Percentiles rank a stretch among this genome's conserved stretches.
Conservation (phyloP, 169 alveolate genomes). For the Neospora caninum region DNA sequence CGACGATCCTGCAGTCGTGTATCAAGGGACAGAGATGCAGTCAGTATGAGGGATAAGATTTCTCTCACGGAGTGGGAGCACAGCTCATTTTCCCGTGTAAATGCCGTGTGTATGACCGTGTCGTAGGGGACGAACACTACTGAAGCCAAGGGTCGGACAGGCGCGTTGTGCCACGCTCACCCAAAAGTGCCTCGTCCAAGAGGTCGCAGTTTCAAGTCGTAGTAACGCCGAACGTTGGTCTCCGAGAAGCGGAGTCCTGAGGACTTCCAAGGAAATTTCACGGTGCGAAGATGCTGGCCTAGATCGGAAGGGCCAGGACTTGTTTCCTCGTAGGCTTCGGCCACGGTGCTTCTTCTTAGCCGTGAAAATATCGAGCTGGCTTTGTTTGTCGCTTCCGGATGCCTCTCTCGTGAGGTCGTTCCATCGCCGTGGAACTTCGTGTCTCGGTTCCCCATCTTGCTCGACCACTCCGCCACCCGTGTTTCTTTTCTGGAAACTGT, state of each 20-base stretch:
- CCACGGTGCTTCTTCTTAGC: background rate
- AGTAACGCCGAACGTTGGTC: background rate
- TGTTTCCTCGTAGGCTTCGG: background rate
- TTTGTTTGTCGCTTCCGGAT: background rate
- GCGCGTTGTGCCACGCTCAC: background rate
- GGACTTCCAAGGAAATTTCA: background rate
- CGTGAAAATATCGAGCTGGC: background rate
- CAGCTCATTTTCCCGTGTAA: too few species aligned
- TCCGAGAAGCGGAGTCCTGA: background rate
- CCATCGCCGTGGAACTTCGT: background rate
- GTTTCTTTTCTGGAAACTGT: too few species aligned
- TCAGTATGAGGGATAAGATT: background rate
- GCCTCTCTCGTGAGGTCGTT: background rate
- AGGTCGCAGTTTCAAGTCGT: background rate
- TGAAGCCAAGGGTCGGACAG: too few species aligned
- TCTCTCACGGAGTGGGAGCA: background rate
- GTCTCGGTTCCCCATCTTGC: background rate
- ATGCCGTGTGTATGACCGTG: too few species aligned
- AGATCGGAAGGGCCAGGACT: background rate
- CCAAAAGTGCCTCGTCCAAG: conserved; percentile 24
- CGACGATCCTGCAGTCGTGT: background rate
- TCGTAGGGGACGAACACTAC: too few species aligned
- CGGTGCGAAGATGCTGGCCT: background rate
- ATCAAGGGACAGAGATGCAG: background rate
- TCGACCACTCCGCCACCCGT: background rate